Percentiles rank a stretch among this genome's conserved stretches.
These are phyloP conservation scores for Kwoniella sp. DNA, from an alignment of 768 basidiomycete genomes.

Conservation along the genomic window DNA sequence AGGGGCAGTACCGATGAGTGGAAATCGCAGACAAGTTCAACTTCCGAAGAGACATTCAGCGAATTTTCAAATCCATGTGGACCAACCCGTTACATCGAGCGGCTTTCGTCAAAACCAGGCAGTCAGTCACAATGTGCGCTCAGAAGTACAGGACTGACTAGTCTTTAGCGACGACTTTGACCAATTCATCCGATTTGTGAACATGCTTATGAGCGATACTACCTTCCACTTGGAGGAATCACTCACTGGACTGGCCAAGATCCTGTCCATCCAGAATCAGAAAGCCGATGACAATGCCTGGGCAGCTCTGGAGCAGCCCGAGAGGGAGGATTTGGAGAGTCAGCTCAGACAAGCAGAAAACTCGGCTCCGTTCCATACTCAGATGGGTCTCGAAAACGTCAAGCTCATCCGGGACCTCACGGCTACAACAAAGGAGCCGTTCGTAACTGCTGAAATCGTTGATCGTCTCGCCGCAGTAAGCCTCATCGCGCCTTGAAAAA, in stretches of 20 bases:
- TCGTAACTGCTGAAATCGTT: conserved; percentile 94
- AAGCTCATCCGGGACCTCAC: conserved; percentile 87
- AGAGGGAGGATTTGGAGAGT: conserved; percentile 78
- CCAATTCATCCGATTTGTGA: conserved; percentile 91
- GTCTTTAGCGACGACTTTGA: conserved; percentile 66
- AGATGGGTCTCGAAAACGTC: conserved; percentile 82
- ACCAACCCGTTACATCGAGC: conserved; percentile 81
- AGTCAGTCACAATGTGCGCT: conserved; percentile 55
- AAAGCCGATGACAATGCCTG: conserved; percentile 73
- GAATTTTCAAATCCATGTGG: conserved; percentile 86
- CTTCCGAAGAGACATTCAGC: conserved; percentile 73
- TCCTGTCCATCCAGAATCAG: conserved; percentile 76
- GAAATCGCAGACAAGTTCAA: conserved; percentile 4
- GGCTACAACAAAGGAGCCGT: conserved; percentile 81
- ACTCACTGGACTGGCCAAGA: conserved; percentile 78
- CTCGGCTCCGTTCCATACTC: conserved; percentile 78
- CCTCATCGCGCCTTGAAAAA: too few species aligned
- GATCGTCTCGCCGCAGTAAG: conserved; percentile 87
- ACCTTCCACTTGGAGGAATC: conserved; percentile 98
- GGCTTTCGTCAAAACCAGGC: conserved; percentile 73
- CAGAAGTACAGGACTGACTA: background rate
- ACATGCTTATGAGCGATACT: conserved; percentile 97
- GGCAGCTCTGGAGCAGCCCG: conserved; percentile 61
- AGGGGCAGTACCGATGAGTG: too few species aligned
- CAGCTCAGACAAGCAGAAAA: conserved; percentile 75